Base-by-base conservation (phyloP, 352 stramenopile species). In the Paralagenidium karlingii region DNA sequence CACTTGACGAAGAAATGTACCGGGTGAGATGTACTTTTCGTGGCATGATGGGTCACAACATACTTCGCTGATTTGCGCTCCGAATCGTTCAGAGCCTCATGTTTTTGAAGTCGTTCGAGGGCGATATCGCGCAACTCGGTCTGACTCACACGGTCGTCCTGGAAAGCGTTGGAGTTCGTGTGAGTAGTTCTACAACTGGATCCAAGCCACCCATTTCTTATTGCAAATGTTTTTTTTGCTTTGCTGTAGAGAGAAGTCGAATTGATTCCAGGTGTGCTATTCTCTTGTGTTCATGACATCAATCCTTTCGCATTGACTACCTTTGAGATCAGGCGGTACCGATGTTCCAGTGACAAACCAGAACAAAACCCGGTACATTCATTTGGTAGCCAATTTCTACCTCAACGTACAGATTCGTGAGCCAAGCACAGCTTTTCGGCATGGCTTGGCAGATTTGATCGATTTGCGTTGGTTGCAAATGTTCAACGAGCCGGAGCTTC, bases 401-500 rank as follows among this genome's bases (percentile, higher is more conserved):
- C 73, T 98, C 45, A 98, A 98, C 63, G 68, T 87, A 31, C 65
- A 92, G 39, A 88, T 83, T 24, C 58, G 81, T 27, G 68, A 82
- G n/a, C 89, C 98, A 61, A 88, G 82, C 20, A 63, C 94, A 47
- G 93, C 92, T 3, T 98, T 98, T 46, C 80, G 85, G 5, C 53
- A 73, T 16, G 94, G 94, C 2, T 48, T 99, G 5, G 86, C 68
- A 32, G 82, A 97, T 40, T 78, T 98, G 20, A 95, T 99, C 43
- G 77, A 96, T 47, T 55, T 71, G 24, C 65, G 60, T 6, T 97
- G 88, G 84, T 66, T 98, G 7, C 64, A 82, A 48, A 77, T 98
- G 44, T 99, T 99, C 59, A 96, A 96, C 38, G 82, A 97, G 49
- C 88, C 90, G 2, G 94, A 98, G 56, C 60, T 98, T 5, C 93